Base-by-base conservation (phyloP, 805 yeast species). In the Naumovozyma castellii region DNA sequence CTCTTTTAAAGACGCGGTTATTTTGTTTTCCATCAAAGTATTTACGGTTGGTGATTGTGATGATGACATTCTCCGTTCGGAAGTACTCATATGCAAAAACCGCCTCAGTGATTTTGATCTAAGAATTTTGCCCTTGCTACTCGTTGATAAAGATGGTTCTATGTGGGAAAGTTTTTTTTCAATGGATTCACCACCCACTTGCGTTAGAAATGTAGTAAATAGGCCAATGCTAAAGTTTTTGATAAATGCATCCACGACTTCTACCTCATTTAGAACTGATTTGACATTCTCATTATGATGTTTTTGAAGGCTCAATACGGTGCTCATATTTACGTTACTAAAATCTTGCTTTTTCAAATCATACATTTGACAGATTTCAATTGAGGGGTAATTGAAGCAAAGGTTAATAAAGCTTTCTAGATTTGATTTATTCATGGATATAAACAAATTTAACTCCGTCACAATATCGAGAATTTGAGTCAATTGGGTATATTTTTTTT, bases 291-390 rank as follows among this genome's bases (percentile, higher is more conserved):
- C n/a, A n/a, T n/a, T n/a, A n/a, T n/a, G n/a, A n/a, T n/a, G n/a
- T n/a, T n/a, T n/a, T n/a, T n/a, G n/a, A n/a, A n/a, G n/a, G n/a
- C 10, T 22, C 27, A 22, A 22, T 10, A 22, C 27, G 6, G 27
- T 22, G 6, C 6, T 10, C 27, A 22, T 22, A 22, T 22, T 10
- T 6, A 22, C 27, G 19, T 37, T 37, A 3, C 34, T 31, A 27
- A 50, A 49, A 50, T 57, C 61, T 44, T 48, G 38, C 44, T 50
- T 22, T 49, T 48, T 17, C 47, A 58, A 17, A 50, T 49, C 48
- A 32, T 29, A 38, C n/a, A 31, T 25, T 3, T 39, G 37, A 20
- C 36, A 27, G 13, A 39, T 18, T 14, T 36, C 34, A 6, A 46
- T 37, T n/a, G 42, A 41, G 2, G 62, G 60, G 29, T 47, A 56